A percentile compares a stretch with the other conserved stretches of the same genome.
Evolutionary conservation across 495 filamentous ascomycete genomes (phyloP).

Genomic region (Talaromyces liani): DNA sequence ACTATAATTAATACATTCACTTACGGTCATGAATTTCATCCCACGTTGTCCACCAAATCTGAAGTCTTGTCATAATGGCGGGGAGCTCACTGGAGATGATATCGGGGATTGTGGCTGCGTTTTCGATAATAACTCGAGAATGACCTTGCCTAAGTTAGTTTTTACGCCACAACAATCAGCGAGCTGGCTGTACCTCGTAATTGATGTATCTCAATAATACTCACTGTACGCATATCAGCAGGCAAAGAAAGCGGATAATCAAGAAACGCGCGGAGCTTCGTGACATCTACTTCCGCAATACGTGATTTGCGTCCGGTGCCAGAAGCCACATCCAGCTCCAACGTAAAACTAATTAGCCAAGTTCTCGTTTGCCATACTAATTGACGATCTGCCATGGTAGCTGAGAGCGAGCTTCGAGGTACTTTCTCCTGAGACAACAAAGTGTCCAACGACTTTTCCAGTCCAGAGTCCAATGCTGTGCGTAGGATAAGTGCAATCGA

Average conservation of each 20-base stretch:
- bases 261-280: slow-evolving; percentile 30
- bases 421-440: slow-evolving; percentile 27
- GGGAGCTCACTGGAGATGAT: slow-evolving; percentile 27
- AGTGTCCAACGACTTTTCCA: slow-evolving; percentile 35
- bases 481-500: slow-evolving; percentile 36
- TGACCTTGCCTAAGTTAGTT: slow-evolving; percentile 13
- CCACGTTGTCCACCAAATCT: slow-evolving; percentile 35
- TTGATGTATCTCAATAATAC: slow-evolving; percentile 36
- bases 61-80: slow-evolving; percentile 27
- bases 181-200: slow-evolving; percentile 20
- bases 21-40: slow-evolving; percentile 37
- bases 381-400: slow-evolving; percentile 32
- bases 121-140: slow-evolving; percentile 28
- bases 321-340: slow-evolving; percentile 36
- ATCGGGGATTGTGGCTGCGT: slow-evolving; percentile 19
- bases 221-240: slow-evolving; percentile 34
- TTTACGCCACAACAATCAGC: background rate
- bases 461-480: slow-evolving; percentile 33
- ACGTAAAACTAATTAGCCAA: slow-evolving; percentile 35
- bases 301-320: slow-evolving; percentile 37
- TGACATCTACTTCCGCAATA: slow-evolving; percentile 31
- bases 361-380: slow-evolving; percentile 36
- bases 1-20: slow-evolving; percentile 5
- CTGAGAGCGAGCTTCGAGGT: slow-evolving; percentile 32
- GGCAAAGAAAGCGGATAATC: slow-evolving; percentile 37